phyloP scores from a whole-genome alignment of 257 asterid genomes.

The Capsicum rhomboideum region DNA sequence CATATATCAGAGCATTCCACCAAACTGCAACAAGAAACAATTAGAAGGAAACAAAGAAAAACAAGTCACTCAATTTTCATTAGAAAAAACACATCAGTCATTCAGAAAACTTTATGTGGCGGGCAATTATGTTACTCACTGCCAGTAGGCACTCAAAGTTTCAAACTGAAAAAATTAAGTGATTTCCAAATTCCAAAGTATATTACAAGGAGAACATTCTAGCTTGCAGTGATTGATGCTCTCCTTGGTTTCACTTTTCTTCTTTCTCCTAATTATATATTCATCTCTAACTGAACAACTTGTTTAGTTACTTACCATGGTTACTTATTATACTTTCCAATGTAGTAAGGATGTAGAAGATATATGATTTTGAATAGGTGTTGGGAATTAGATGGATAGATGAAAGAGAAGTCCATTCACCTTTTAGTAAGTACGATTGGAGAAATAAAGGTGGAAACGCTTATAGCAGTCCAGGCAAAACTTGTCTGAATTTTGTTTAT shows the following conservation, averaged over 20 bases:
- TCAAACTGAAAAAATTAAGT: neutral
- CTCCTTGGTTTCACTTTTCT: too few species aligned
- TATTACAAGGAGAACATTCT: neutral
- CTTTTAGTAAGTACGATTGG: neutral
- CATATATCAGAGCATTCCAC: constrained; percentile 88
- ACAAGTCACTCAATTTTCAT: neutral
- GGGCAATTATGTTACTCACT: neutral
- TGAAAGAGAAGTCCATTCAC: neutral
- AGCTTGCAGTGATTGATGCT: neutral
- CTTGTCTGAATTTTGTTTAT: neutral
- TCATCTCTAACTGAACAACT: too few species aligned
- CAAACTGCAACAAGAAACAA: constrained; percentile 38
- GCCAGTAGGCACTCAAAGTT: neutral
- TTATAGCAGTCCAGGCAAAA: neutral
- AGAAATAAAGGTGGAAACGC: neutral
- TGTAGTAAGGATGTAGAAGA: too few species aligned
- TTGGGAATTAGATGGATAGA: neutral
- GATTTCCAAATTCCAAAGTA: neutral
- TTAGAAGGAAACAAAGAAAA: neutral
- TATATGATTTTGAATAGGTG: too few species aligned
- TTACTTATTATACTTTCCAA: too few species aligned
- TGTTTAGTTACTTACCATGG: too few species aligned
- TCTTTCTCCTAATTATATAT: too few species aligned
- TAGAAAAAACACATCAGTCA: neutral
- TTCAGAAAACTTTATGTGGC: neutral